These are phyloP conservation scores for Chaetomium cochliodes DNA, from an alignment of 495 filamentous ascomycete species.

Conservation along the genomic window DNA sequence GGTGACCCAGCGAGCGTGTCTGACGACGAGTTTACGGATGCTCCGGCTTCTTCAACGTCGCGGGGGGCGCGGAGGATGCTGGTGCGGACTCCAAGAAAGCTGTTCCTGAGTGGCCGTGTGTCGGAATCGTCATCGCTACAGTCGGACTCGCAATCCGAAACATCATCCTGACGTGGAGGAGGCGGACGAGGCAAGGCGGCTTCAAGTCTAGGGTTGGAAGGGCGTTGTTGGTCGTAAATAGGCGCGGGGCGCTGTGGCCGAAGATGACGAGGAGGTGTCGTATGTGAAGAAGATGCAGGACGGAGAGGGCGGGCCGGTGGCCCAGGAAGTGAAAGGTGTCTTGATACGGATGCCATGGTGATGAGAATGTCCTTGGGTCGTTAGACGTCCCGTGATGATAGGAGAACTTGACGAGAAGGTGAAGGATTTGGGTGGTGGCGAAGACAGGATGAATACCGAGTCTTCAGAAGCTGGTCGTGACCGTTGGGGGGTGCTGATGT, in stretches of 20 bases:
- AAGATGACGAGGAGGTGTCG: background rate
- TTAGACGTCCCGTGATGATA: background rate
- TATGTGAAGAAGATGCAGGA: background rate
- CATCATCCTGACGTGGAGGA: background rate
- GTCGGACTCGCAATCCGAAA: slow-evolving; percentile 17
- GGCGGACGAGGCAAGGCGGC: background rate
- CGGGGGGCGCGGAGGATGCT: slow-evolving; percentile 4
- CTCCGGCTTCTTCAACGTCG: slow-evolving; percentile 12
- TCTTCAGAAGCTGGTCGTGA: background rate
- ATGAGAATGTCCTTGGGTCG: background rate
- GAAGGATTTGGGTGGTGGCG: background rate
- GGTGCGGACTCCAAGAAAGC: slow-evolving; percentile 5
- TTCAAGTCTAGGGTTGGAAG: background rate
- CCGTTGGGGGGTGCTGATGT: background rate
- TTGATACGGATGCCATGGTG: background rate
- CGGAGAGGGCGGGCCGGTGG: background rate
- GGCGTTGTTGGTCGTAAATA: background rate
- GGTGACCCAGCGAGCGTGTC: background rate
- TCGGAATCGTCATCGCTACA: slow-evolving; percentile 1
- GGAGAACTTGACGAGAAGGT: background rate
- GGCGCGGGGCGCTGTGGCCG: background rate
- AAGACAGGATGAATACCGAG: background rate
- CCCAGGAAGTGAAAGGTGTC: background rate
- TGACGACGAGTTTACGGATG: background rate
- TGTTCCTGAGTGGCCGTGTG: slow-evolving; percentile 1